These are phyloP conservation scores for Uronychia binucleata DNA, from an alignment of 73 alveolate genomes.

Conservation along the genomic window DNA sequence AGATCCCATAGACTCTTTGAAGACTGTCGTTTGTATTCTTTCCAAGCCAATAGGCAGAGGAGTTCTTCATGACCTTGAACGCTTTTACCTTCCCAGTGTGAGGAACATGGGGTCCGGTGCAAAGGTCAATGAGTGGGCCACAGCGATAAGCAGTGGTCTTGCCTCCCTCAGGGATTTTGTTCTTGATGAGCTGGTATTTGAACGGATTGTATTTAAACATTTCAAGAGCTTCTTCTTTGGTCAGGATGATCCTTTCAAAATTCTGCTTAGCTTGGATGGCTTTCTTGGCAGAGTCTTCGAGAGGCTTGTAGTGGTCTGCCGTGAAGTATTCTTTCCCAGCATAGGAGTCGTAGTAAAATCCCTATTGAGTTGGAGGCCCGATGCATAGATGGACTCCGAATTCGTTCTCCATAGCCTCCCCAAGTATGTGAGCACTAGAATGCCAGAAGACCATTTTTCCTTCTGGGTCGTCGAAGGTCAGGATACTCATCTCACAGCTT, in stretches of 20 bases:
- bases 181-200: constrained; percentile 95
- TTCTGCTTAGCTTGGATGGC: constrained; percentile 88
- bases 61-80: constrained; percentile 95
- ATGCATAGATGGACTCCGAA: constrained; percentile 97
- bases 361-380: constrained; percentile 99
- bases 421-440: constrained; percentile 98
- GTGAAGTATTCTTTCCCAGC: constrained; percentile 90
- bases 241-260: constrained; percentile 93
- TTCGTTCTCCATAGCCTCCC: constrained; percentile 91
- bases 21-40: constrained; percentile 96
- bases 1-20: constrained; percentile 99
- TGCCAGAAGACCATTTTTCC: constrained; percentile 99
- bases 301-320: constrained; percentile 85
- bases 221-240: constrained; percentile 97
- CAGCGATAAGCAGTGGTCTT: constrained; percentile 98
- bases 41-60: constrained; percentile 99
- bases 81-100: constrained; percentile 97
- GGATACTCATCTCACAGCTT: constrained; percentile 93
- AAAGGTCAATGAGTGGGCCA: constrained; percentile 98
- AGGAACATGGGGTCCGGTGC: constrained; percentile 99
- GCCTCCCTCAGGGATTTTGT: constrained; percentile 97
- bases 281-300: constrained; percentile 89
- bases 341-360: constrained; percentile 99
- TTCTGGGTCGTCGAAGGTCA: constrained; percentile 95
- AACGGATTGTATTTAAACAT: constrained; percentile 97